Base-by-base conservation (phyloP, 306 rosid genomes). In the Lablab purpureus region DNA sequence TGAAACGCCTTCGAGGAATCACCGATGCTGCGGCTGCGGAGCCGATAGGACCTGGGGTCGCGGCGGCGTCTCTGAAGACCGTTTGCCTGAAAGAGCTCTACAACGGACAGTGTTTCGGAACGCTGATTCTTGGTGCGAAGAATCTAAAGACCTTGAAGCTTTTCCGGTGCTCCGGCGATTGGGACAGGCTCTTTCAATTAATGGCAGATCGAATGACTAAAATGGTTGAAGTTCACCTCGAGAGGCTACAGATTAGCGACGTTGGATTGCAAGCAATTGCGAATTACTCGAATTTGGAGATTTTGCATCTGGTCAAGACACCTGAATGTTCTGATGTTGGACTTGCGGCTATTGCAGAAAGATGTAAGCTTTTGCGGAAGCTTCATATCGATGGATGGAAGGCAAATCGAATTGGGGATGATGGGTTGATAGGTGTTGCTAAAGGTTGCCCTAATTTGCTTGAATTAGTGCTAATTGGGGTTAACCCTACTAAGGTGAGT, bases 371-470 rank as follows among this genome's bases (percentile, higher is more conserved):
- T 9, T 65, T 96, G 43, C 73, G 99, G 85, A 96, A 96, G 91
- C 98, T 96, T 54, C 97, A 96, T 76, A 87, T 96, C 37, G 99
- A 96, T 67, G 99, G 99, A 17, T 96, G 96, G 97, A 96, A 93
- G 74, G 90, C 98, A 0, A 96, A 96, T 74, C 82, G 98, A 5
- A 92, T 96, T 6, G 98, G 99, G 0, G 99, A 96, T 30, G 94
- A 87, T 23, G 98, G 99, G 18, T 88, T 96, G 80, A 79, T 91
- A 18, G 89, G 92, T 0, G 90, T 96, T 68, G 96, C 99, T 1
- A 93, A 84, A 77, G 80, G 81, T 41, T 96, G 98, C 80, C 88
- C 96, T 6, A 91, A 91, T 77, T 84, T 96, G 30, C 98, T 91
- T 81, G 99, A 96, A 47, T 69, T 96, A 81, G 98, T 93, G 49